A percentile compares a stretch with the other conserved stretches of the same genome.
Conservation (phyloP, 169 alveolate genomes). For the Cryptosporidium andersoni region DNA sequence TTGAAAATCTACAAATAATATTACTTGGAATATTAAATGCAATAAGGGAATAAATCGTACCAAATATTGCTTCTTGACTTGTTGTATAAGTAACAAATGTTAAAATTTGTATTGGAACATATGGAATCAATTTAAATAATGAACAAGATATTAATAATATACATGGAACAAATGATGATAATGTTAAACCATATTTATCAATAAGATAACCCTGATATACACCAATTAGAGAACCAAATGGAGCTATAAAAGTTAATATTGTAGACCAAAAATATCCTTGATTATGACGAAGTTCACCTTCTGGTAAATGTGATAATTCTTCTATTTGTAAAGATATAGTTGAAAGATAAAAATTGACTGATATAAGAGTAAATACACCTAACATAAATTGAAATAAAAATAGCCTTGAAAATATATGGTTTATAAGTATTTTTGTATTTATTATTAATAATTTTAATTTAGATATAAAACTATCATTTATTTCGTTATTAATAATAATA, state of each 20-base stretch:
- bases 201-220: constrained; percentile 40
- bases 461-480: background rate
- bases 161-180: constrained; percentile 51
- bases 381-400: constrained; percentile 47
- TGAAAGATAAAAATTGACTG: constrained; percentile 65
- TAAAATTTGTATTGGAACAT: constrained; percentile 39
- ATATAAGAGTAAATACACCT: constrained; percentile 32
- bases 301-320: constrained; percentile 24
- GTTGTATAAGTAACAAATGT: constrained; percentile 69
- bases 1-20: constrained; percentile 57
- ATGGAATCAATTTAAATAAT: constrained; percentile 37
- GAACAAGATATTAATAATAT: constrained; percentile 16
- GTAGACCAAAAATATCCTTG: constrained; percentile 65
- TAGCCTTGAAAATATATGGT: constrained; percentile 25
- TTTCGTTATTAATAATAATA: background rate
- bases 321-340: constrained; percentile 65
- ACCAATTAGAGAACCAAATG: constrained; percentile 65
- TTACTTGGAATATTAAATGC: constrained; percentile 45
- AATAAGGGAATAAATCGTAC: constrained; percentile 48
- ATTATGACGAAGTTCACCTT: constrained; percentile 19
- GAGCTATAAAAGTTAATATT: constrained; percentile 49
- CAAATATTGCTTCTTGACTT: constrained; percentile 62
- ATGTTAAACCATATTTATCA: constrained; percentile 40
- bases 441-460: background rate
- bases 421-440: constrained; percentile 13